Evolutionary conservation across 148 eudicot species (phyloP).

Genomic region (Drosera capensis): DNA sequence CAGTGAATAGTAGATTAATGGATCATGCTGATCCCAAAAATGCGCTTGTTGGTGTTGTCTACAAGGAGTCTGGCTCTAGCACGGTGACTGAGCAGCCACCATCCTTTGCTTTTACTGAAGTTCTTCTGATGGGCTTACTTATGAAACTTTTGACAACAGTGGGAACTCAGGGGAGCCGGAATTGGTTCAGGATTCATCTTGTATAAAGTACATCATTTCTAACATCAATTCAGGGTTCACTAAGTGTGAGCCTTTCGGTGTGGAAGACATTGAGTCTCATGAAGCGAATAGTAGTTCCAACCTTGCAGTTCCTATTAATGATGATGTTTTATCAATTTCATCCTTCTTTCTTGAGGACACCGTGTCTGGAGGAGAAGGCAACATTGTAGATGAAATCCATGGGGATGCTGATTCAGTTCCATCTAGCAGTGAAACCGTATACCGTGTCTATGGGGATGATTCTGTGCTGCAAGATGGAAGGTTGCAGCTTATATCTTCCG

Average conservation of each 20-base stretch:
- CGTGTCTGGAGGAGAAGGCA: too few relatives aligned
- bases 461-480: too few relatives aligned
- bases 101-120: conserved; percentile 10
- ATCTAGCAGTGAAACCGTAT: too few relatives aligned
- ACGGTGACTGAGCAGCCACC: conserved; percentile 8
- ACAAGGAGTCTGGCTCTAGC: conserved; percentile 8
- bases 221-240: conserved; percentile 48
- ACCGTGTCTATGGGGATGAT: too few relatives aligned
- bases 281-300: too few relatives aligned
- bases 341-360: too few relatives aligned
- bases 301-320: too few relatives aligned
- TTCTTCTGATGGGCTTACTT: conserved; percentile 15
- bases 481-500: too few relatives aligned
- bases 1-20: conserved; percentile 9
- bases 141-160: conserved; percentile 11
- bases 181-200: conserved; percentile 52
- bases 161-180: conserved; percentile 45
- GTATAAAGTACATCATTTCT: conserved; percentile 51
- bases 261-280: conserved; percentile 56
- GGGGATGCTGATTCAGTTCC: too few relatives aligned
- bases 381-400: too few relatives aligned
- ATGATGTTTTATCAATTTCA: too few relatives aligned
- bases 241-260: conserved; percentile 77
- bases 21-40: conserved; percentile 10
- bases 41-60: conserved; percentile 5